Conservation (phyloP, 2,329 filamentous ascomycete species). For the Albophoma yamanashiensis region DNA sequence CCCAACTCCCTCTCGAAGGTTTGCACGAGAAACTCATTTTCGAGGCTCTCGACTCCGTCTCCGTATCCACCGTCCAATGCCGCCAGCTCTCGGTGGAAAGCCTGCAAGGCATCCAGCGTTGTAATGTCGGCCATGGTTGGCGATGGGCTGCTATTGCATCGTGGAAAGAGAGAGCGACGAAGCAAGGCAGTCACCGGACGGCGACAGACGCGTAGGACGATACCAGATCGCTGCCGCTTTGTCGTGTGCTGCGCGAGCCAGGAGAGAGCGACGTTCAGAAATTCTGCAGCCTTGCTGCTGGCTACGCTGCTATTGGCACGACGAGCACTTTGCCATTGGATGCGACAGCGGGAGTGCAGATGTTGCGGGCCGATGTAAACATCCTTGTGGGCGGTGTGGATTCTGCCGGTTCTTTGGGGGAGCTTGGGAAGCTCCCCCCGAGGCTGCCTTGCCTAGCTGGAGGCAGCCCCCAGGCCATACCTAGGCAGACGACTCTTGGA, state of each 20-base stretch:
- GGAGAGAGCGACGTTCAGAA: constrained; percentile 9
- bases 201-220: neutral
- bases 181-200: neutral
- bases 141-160: constrained; percentile 35
- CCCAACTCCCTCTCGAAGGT: constrained; percentile 64
- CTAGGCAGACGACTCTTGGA: neutral
- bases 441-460: neutral
- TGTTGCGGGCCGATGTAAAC: constrained; percentile 16
- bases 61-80: constrained; percentile 60
- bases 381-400: constrained; percentile 19
- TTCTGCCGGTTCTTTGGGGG: constrained; percentile 19
- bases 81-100: constrained; percentile 76
- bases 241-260: constrained; percentile 1
- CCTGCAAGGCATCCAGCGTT: constrained; percentile 67
- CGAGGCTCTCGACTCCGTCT: constrained; percentile 52
- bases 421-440: neutral
- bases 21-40: constrained; percentile 58
- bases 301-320: constrained; percentile 8
- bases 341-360: constrained; percentile 10
- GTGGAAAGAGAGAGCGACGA: constrained; percentile 9
- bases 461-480: neutral
- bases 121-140: constrained; percentile 60
- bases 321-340: constrained; percentile 5
- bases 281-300: constrained; percentile 21
- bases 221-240: constrained; percentile 5